Percentiles rank a stretch among this genome's conserved stretches.
phyloP scores from a whole-genome alignment of 371 early-diverging fungal species.

The Zychaea mexicana region DNA sequence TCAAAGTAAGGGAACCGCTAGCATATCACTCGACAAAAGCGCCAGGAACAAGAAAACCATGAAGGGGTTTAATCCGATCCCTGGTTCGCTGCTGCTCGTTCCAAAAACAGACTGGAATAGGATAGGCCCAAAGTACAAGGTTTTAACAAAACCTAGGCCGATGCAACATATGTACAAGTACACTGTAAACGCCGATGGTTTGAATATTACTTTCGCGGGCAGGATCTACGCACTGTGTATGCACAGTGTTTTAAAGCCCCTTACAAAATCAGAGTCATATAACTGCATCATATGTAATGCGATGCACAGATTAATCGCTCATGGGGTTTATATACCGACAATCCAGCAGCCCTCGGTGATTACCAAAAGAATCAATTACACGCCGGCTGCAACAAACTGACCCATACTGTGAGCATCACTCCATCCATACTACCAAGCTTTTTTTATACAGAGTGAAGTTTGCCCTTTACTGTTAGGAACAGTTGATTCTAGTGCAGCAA shows the following conservation, averaged over 20 bases:
- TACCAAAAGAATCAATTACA: constrained; percentile 4
- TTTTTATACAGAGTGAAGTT: constrained; percentile 3
- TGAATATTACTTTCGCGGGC: constrained; percentile 8
- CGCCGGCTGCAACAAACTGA: constrained; percentile 14
- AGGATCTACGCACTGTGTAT: no score
- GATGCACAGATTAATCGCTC: no score
- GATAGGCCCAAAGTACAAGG: constrained; percentile 71
- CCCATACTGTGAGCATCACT: constrained; percentile 3
- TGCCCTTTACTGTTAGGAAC: no score
- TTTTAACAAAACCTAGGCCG: constrained; percentile 72
- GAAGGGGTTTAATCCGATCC: constrained; percentile 43
- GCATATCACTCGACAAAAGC: no score
- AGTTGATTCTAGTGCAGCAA: no score
- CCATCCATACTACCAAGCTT: background rate
- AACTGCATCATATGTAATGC: no score
- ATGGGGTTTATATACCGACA: no score
- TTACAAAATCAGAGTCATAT: no score
- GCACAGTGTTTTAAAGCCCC: no score
- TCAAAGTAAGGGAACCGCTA: constrained; percentile 35
- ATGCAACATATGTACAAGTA: constrained; percentile 45
- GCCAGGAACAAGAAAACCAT: constrained; percentile 40
- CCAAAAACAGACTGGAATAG: constrained; percentile 56
- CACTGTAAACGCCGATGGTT: constrained; percentile 1
- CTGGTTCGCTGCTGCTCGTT: constrained; percentile 36
- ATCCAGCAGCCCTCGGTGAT: constrained; percentile 17